Percentiles rank a stretch among this genome's conserved stretches.
Evolutionary conservation across 1,284 basidiomycete genomes (phyloP).

Genomic region (Schizophyllum amplum): DNA sequence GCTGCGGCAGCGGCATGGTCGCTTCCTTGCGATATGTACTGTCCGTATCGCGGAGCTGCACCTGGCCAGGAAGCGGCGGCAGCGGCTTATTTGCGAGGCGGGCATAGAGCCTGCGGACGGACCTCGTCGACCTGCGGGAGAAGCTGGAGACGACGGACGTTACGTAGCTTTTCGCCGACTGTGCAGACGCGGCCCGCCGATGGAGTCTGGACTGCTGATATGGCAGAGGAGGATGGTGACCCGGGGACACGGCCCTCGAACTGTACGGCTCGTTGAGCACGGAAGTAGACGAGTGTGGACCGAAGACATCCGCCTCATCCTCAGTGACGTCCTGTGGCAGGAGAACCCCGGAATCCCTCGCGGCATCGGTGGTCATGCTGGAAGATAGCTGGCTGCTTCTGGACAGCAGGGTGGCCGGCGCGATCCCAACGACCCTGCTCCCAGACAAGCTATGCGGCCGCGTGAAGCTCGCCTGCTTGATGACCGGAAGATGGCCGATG

Average conservation of each 20-base stretch:
- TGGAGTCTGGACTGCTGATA: conserved; percentile 6
- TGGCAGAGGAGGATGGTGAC: background rate
- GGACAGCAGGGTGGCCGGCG: conserved; percentile 19
- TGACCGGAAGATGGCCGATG: conserved; percentile 16
- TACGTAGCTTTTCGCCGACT: conserved; percentile 37
- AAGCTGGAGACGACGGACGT: conserved; percentile 41
- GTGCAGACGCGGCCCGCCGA: conserved; percentile 29
- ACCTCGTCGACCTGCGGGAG: conserved; percentile 18
- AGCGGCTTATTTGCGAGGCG: conserved; percentile 43
- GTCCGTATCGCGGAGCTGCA: conserved; percentile 32
- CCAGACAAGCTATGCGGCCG: conserved; percentile 15
- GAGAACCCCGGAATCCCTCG: background rate
- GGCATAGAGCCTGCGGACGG: conserved; percentile 29
- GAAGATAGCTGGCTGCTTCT: background rate
- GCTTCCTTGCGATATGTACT: conserved; percentile 38
- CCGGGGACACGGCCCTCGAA: background rate
- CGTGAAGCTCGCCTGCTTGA: conserved; percentile 21
- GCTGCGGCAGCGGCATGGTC: conserved; percentile 37
- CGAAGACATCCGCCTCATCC: background rate
- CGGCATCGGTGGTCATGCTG: background rate
- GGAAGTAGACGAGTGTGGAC: background rate
- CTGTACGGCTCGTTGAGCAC: background rate
- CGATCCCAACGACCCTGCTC: conserved; percentile 20
- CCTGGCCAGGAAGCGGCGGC: conserved; percentile 43
- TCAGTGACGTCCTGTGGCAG: background rate